Percentiles rank a stretch among this genome's conserved stretches.
Conservation (phyloP, 2,329 filamentous ascomycete species). For the Colletotrichum brevisporum region DNA sequence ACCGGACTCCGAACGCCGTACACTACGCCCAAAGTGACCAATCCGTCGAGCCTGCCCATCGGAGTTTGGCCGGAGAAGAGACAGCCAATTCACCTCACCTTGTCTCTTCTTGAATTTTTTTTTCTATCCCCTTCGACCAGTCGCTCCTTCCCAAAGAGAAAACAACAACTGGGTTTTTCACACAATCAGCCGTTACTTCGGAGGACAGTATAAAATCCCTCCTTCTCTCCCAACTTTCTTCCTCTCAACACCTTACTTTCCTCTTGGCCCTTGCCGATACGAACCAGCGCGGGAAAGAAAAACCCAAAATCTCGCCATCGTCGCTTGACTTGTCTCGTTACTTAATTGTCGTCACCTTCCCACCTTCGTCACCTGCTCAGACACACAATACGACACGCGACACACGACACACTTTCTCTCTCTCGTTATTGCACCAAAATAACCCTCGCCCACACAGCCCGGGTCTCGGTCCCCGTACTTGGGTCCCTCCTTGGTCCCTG, state of each 20-base stretch:
- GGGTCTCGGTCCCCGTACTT: conserved; percentile 9
- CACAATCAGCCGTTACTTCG: not conserved
- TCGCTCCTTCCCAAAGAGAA: conserved; percentile 8
- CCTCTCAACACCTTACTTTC: conserved; percentile 14
- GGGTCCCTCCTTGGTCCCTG: conserved; percentile 15
- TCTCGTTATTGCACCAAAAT: conserved; percentile 10
- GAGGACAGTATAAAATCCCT: conserved; percentile 27
- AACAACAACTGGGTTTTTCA: not conserved
- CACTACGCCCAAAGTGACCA: conserved; percentile 3
- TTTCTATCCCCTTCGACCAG: not conserved
- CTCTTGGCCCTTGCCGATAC: conserved; percentile 15
- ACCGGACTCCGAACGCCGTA: too few species aligned
- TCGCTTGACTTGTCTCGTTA: not conserved
- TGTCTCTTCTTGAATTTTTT: not conserved
- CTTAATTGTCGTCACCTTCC: not conserved
- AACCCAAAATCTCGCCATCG: not conserved
- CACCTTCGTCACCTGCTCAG: conserved; percentile 6
- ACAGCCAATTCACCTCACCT: not conserved
- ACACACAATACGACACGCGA: conserved; percentile 9
- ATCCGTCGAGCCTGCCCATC: conserved; percentile 17
- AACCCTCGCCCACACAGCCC: not conserved
- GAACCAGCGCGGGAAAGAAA: not conserved
- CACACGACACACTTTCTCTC: not conserved
- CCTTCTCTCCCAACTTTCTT: not conserved
- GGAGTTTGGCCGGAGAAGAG: conserved; percentile 14